Conservation (phyloP, 116 monocot species). For the Cymodocea nodosa region DNA sequence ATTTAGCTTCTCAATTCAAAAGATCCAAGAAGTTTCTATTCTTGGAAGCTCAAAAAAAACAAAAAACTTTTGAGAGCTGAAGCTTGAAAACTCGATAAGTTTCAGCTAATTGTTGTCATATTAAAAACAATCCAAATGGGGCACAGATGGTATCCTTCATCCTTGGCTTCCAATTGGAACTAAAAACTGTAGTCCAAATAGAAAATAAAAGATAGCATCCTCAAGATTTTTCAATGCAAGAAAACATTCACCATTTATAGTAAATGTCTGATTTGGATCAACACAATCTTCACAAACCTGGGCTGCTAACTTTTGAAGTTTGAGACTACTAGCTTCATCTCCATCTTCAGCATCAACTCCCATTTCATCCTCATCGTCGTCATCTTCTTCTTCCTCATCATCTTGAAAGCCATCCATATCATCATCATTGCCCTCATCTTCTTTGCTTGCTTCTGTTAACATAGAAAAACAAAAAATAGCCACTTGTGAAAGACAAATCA, state of each 20-base stretch:
- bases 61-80: too few relatives aligned
- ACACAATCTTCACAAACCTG: constrained; percentile 29
- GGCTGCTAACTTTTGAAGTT: constrained; percentile 62
- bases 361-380: constrained; percentile 59
- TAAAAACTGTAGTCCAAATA: too few relatives aligned
- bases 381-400: constrained; percentile 72
- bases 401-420: constrained; percentile 80
- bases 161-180: too few relatives aligned
- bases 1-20: too few relatives aligned
- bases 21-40: too few relatives aligned
- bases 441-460: constrained; percentile 57
- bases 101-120: too few relatives aligned
- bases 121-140: too few relatives aligned
- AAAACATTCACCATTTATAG: neutral
- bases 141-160: too few relatives aligned
- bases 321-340: constrained; percentile 67
- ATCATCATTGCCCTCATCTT: constrained; percentile 64
- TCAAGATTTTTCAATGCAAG: neutral
- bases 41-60: too few relatives aligned
- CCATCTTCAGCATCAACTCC: constrained; percentile 78
- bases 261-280: neutral
- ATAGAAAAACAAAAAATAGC: neutral
- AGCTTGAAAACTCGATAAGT: too few relatives aligned
- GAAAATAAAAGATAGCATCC: too few relatives aligned
- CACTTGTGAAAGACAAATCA: neutral